These are phyloP conservation scores for Pseudogymnoascus sp. DNA, from an alignment of 2,329 filamentous ascomycete genomes.

Conservation along the genomic window DNA sequence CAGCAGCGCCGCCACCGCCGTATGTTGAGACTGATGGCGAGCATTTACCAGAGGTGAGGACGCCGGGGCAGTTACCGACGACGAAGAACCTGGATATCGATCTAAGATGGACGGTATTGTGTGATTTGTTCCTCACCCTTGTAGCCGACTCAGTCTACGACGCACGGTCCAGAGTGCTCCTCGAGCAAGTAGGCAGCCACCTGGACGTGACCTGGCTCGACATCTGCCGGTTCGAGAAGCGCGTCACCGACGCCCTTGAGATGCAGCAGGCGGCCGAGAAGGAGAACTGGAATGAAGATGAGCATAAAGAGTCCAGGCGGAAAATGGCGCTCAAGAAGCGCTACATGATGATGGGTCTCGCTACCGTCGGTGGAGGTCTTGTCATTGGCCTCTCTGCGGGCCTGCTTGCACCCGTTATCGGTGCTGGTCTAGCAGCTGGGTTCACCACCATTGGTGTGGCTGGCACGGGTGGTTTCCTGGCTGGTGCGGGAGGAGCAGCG, in stretches of 20 bases:
- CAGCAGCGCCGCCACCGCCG: constrained; percentile 45
- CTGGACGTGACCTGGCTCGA: constrained; percentile 83
- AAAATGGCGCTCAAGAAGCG: constrained; percentile 74
- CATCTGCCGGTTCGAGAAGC: constrained; percentile 93
- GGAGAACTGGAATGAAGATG: constrained; percentile 96
- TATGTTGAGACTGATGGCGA: constrained; percentile 57
- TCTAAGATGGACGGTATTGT: constrained; percentile 91
- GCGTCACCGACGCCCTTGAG: constrained; percentile 90
- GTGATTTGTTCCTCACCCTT: constrained; percentile 89
- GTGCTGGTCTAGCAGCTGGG: constrained; percentile 83
- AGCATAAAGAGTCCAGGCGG: constrained; percentile 78
- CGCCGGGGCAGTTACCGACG: constrained; percentile 70
- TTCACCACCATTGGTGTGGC: constrained; percentile 91
- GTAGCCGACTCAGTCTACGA: constrained; percentile 95
- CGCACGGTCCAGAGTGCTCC: constrained; percentile 69
- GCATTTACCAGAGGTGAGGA: constrained; percentile 70
- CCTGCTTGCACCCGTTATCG: constrained; percentile 84
- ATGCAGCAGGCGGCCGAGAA: constrained; percentile 94
- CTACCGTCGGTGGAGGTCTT: constrained; percentile 87
- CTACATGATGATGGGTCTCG: constrained; percentile 92
- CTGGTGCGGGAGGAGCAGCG: constrained; percentile 84
- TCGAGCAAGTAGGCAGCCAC: constrained; percentile 74
- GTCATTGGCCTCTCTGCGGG: constrained; percentile 94
- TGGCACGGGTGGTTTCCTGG: constrained; percentile 81
- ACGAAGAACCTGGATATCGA: constrained; percentile 89